A percentile compares a stretch with the other conserved stretches of the same genome.
Evolutionary conservation across 768 basidiomycete species (phyloP).

Genomic region (Daedaleopsis sinensis): DNA sequence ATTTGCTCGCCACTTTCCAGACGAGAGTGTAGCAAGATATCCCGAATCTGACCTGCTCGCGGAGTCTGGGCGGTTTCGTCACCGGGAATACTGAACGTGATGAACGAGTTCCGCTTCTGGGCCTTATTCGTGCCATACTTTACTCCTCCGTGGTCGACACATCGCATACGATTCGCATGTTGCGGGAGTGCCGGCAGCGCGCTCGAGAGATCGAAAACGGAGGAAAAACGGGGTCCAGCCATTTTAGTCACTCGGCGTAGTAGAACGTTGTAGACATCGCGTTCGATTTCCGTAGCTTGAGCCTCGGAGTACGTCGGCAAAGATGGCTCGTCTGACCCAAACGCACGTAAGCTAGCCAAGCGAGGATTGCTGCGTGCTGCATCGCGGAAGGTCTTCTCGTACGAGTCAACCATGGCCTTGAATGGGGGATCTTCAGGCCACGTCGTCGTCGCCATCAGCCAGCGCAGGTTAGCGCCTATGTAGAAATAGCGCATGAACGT

Average conservation of each 20-base stretch:
- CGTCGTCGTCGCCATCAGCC: neutral
- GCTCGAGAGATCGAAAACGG: neutral
- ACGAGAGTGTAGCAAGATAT: neutral
- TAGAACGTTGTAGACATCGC: neutral
- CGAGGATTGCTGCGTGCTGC: neutral
- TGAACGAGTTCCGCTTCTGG: neutral
- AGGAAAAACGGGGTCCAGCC: neutral
- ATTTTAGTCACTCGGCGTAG: neutral
- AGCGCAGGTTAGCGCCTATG: neutral
- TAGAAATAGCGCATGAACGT: conserved; percentile 6
- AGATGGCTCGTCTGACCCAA: neutral
- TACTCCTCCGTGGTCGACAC: neutral
- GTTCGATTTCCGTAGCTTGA: neutral
- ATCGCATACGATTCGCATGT: neutral
- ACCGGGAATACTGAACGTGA: neutral
- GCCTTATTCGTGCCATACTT: neutral
- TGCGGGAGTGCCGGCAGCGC: neutral
- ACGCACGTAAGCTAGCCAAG: neutral
- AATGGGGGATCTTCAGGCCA: neutral
- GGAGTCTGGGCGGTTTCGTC: neutral
- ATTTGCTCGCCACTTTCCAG: neutral
- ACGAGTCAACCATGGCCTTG: neutral
- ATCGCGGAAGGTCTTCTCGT: neutral
- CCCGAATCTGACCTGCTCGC: conserved; percentile 1
- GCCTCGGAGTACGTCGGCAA: neutral